Percentiles rank a stretch among this genome's conserved stretches.
These are phyloP conservation scores for Hura crepitans DNA, from an alignment of 441 rosid species.

Conservation along the genomic window DNA sequence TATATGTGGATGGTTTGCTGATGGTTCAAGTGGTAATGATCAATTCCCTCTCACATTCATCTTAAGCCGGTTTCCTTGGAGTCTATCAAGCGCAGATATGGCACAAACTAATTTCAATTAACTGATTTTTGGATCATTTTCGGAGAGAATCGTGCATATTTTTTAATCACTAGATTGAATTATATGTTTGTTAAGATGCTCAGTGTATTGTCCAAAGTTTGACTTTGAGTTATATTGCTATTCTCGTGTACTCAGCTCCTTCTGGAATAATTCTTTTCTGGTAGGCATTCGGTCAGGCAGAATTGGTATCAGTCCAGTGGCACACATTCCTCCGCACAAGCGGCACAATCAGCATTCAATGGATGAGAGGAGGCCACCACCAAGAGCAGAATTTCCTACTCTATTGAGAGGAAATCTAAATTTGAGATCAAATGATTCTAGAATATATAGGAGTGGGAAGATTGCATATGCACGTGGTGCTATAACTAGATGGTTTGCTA, in stretches of 20 bases:
- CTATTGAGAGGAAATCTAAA: slow-evolving; percentile 23
- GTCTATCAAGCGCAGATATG: slow-evolving; percentile 12
- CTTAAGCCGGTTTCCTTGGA: slow-evolving; percentile 42
- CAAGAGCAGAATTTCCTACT: slow-evolving; percentile 31
- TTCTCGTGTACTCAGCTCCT: background rate
- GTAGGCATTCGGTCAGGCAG: background rate
- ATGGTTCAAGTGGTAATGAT: slow-evolving; percentile 33
- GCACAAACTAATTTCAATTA: background rate
- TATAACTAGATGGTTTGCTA: slow-evolving; percentile 46
- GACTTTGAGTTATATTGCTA: background rate
- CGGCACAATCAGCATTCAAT: slow-evolving; percentile 47
- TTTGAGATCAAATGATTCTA: slow-evolving; percentile 21
- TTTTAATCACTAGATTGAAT: too few relatives aligned
- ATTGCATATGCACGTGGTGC: slow-evolving; percentile 40
- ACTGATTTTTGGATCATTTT: too few relatives aligned
- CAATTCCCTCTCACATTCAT: slow-evolving; percentile 24
- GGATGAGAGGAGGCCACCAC: slow-evolving; percentile 26
- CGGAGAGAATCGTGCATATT: too few relatives aligned
- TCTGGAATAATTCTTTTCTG: background rate
- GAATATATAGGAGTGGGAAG: slow-evolving; percentile 27
- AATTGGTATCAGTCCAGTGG: slow-evolving; percentile 26
- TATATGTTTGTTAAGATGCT: too few relatives aligned
- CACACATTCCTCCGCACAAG: slow-evolving; percentile 68
- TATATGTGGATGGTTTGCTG: slow-evolving; percentile 44
- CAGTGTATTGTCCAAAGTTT: too few relatives aligned